phyloP scores from a whole-genome alignment of 1,284 basidiomycete genomes.

The Puccinia triticina region DNA sequence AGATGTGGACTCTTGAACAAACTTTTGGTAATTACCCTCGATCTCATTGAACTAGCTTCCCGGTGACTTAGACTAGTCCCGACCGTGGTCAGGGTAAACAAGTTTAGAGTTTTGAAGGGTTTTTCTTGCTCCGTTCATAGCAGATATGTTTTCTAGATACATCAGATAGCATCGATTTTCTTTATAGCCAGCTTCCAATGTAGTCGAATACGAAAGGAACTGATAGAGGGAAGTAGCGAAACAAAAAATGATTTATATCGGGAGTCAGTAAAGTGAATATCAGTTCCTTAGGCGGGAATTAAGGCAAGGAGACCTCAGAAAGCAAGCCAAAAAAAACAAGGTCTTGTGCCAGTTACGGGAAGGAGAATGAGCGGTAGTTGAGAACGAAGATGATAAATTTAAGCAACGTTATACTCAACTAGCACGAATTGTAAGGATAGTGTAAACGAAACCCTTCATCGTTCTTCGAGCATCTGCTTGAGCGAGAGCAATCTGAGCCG shows the following conservation, averaged over 20 bases:
- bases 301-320: background rate
- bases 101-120: background rate
- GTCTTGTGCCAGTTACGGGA: no score
- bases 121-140: background rate
- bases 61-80: no score
- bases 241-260: background rate
- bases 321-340: no score
- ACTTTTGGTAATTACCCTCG: no score
- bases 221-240: background rate
- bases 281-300: background rate
- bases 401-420: constrained; percentile 20
- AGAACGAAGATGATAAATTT: background rate
- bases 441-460: constrained; percentile 47
- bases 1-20: no score
- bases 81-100: background rate
- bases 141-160: background rate
- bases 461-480: constrained; percentile 43
- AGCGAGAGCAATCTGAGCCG: constrained; percentile 46
- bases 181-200: constrained; percentile 24
- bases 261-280: background rate
- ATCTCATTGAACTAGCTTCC: no score
- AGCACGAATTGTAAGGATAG: constrained; percentile 42
- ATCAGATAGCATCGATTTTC: background rate
- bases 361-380: no score
- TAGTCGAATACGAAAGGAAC: constrained; percentile 29